These are phyloP conservation scores for Fusarium fracticaudum DNA, from an alignment of 2,329 filamentous ascomycete species.

Conservation along the genomic window DNA sequence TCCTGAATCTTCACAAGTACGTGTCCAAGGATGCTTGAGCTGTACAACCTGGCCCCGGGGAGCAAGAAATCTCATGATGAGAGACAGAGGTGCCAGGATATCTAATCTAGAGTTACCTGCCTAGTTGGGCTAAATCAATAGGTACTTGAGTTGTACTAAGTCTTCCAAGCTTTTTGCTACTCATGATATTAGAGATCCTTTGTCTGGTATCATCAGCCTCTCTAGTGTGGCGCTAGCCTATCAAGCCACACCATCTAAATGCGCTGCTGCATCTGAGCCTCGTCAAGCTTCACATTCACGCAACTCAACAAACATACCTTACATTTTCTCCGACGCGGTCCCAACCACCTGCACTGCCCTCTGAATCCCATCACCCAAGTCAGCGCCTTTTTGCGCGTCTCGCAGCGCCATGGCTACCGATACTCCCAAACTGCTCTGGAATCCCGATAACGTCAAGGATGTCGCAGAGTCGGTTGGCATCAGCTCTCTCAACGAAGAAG, in stretches of 20 bases:
- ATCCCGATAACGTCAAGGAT: conserved; percentile 93
- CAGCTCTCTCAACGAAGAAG: conserved; percentile 80
- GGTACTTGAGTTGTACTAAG: no score
- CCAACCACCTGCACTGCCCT: neutral
- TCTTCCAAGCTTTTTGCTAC: no score
- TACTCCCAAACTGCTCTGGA: conserved; percentile 79
- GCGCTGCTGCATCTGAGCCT: conserved; percentile 14
- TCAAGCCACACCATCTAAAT: conserved; percentile 17
- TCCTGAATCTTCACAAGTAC: no score
- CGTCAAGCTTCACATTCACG: conserved; percentile 15
- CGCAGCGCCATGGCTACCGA: conserved; percentile 50
- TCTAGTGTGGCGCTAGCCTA: conserved; percentile 7
- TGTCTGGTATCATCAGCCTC: no score
- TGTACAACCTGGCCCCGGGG: no score
- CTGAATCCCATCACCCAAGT: neutral
- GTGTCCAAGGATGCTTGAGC: no score
- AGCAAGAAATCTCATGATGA: no score
- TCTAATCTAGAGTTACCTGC: no score
- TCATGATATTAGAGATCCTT: no score
- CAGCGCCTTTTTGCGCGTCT: neutral
- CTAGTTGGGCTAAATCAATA: no score
- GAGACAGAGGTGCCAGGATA: no score
- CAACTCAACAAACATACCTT: neutral
- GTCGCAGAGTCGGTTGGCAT: conserved; percentile 97
- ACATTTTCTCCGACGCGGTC: neutral